Evolutionary conservation across 148 eudicot species (phyloP), one percentile per base, ranked within the genome.

Genomic region (Cornus kousa): DNA sequence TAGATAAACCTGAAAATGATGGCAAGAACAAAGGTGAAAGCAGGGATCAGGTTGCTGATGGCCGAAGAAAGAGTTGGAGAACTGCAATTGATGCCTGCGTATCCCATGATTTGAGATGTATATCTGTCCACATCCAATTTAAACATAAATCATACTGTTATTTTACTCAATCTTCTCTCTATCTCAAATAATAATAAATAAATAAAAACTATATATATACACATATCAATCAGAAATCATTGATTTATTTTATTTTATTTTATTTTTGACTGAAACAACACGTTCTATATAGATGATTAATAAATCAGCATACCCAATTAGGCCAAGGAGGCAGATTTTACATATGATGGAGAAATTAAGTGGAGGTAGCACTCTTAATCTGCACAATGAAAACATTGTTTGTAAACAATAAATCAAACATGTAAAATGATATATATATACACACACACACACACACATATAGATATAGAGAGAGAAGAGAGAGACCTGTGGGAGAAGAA

Each of bases 1-100:
- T 35, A 35, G 0, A 35, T 11, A 53, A 62, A 85, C 91, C 91
- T 86, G 89, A 87, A 89, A 83, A 87, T 77, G 80, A 89, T 66
- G 70, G 91, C 91, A 75, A 89, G 85, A 1, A 87, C 74, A 81
- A 89, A 89, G 79, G 91, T 89, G 76, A 86, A 89, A 43, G 89
- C 91, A 50, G 91, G 91, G 59, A 87, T 85, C 14, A 89, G 87
- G 79, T 87, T 89, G 83, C 91, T 89, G 78, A 89, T 89, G 55
- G 91, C 89, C 4, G 91, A 89, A 79, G 91, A 88, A 39, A 89
- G 87, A 20, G 91, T 87, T 0, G 91, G 91, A 64, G 91, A 89
- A 50, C 83, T 82, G 69, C 81, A 89, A 50, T 39, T 87, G 73
- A 89, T 85, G 43, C 91, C 91, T 8, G 91, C 83, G 60, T 83